Percentiles rank a stretch among this genome's conserved stretches.
Conservation (phyloP, 1,139 yeast species). For the Ogataea hybrid region DNA sequence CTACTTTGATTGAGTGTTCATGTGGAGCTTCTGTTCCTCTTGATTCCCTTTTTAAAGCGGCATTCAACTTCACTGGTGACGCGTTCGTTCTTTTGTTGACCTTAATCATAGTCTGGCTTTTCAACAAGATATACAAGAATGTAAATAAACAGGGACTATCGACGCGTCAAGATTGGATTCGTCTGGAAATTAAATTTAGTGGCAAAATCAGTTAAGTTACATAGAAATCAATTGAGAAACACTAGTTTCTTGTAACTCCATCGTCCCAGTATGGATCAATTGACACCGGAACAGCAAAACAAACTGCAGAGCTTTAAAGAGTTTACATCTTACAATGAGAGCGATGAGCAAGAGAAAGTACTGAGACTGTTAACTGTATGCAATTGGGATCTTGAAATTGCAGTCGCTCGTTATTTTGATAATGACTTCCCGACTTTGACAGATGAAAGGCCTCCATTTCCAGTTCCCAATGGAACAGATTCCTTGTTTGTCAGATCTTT, state of each 20-base stretch:
- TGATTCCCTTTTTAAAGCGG: background rate
- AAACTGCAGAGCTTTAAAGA: constrained; percentile 42
- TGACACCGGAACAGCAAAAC: constrained; percentile 27
- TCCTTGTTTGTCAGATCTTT: background rate
- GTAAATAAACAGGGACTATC: constrained; percentile 5
- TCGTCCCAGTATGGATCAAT: constrained; percentile 17
- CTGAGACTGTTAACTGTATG: constrained; percentile 40
- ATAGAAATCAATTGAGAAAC: no score
- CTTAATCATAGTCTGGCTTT: constrained; percentile 6
- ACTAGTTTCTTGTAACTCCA: no score
- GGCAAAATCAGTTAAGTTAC: constrained; percentile 4
- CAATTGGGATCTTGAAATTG: constrained; percentile 49
- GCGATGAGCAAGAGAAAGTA: constrained; percentile 38
- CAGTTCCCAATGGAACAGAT: constrained; percentile 2
- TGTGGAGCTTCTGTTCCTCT: background rate
- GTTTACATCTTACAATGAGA: constrained; percentile 42
- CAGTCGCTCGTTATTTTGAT: constrained; percentile 52
- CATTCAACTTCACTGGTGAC: constrained; percentile 3
- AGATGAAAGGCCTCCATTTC: constrained; percentile 17
- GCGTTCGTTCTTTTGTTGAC: constrained; percentile 9
- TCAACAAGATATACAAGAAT: background rate
- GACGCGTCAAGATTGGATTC: constrained; percentile 4
- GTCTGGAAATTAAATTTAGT: constrained; percentile 1
- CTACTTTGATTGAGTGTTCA: constrained; percentile 21
- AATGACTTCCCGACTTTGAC: constrained; percentile 37